Evolutionary conservation across 1,284 basidiomycete genomes (phyloP).

Genomic region (Sanghuangporus sanghuang): DNA sequence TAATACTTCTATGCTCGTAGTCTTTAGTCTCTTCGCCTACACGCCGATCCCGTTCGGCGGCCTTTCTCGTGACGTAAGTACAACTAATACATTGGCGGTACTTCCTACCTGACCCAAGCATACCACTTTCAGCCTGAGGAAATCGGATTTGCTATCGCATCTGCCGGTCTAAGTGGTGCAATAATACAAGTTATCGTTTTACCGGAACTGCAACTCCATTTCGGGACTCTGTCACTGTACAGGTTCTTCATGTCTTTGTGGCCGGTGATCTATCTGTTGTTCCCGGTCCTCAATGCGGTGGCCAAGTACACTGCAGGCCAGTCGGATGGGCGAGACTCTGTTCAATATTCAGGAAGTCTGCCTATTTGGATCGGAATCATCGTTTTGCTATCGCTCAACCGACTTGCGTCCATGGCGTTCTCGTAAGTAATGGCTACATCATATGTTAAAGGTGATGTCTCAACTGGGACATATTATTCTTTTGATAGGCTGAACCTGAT

Average conservation of each 20-base stretch:
- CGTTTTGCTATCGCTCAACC: conserved; percentile 25
- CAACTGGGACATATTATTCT: not conserved
- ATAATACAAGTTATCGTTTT: conserved; percentile 34
- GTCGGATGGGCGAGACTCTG: not conserved
- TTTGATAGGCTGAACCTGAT: conserved; percentile 16
- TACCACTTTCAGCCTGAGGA: conserved; percentile 10
- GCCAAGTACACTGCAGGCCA: conserved; percentile 25
- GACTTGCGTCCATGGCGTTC: conserved; percentile 31
- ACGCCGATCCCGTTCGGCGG: conserved; percentile 15
- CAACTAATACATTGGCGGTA: not conserved
- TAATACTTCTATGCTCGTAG: conserved; percentile 9
- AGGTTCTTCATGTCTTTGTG: conserved; percentile 33
- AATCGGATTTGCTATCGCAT: conserved; percentile 23
- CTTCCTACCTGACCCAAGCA: not conserved
- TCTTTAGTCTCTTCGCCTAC: conserved; percentile 14
- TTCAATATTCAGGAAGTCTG: not conserved
- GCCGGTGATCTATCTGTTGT: conserved; percentile 31
- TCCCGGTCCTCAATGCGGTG: conserved; percentile 33
- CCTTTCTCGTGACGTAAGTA: conserved; percentile 20
- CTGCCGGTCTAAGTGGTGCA: conserved; percentile 28
- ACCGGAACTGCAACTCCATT: conserved; percentile 32
- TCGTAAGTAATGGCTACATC: conserved; percentile 24
- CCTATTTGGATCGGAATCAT: conserved; percentile 32
- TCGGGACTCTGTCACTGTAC: conserved; percentile 34
- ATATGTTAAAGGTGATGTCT: not conserved